These are phyloP conservation scores for Pleoardoris graminearum DNA, from an alignment of 2,329 filamentous ascomycete species.

Conservation along the genomic window DNA sequence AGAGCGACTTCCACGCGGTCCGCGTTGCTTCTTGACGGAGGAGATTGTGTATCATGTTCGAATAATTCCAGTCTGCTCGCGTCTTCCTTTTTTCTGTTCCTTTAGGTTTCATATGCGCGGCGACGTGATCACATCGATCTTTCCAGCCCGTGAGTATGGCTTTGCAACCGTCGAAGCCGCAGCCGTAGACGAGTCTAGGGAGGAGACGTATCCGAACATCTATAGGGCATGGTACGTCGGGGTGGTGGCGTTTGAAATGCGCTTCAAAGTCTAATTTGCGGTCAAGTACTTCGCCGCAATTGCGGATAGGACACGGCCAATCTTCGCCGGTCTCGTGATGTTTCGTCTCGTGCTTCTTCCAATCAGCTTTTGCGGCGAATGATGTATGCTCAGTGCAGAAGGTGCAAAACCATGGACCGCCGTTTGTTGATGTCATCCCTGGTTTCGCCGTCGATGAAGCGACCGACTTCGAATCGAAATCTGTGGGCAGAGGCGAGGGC, in stretches of 20 bases:
- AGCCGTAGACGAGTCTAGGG: constrained; percentile 5
- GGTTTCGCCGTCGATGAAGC: not conserved
- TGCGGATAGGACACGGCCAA: constrained; percentile 9
- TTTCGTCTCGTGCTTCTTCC: constrained; percentile 11
- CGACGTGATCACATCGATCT: constrained; percentile 13
- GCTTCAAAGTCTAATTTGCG: constrained; percentile 7
- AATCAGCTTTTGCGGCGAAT: constrained; percentile 9
- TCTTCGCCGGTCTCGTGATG: constrained; percentile 6
- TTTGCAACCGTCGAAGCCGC: constrained; percentile 13
- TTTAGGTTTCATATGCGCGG: constrained; percentile 9
- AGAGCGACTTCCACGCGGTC: constrained; percentile 8
- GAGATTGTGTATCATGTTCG: constrained; percentile 9
- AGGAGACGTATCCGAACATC: constrained; percentile 11
- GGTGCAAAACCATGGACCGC: constrained; percentile 8
- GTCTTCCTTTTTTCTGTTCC: constrained; percentile 2
- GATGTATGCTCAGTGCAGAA: constrained; percentile 6
- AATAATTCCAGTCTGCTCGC: constrained; percentile 12
- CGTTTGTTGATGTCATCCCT: not conserved
- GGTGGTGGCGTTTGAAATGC: constrained; percentile 8
- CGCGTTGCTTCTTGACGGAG: constrained; percentile 9
- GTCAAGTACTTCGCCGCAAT: constrained; percentile 8
- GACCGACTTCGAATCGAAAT: not conserved
- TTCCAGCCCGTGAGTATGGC: constrained; percentile 4
- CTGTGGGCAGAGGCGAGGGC: not conserved
- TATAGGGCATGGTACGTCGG: constrained; percentile 4